A percentile compares a stretch with the other conserved stretches of the same genome.
phyloP scores from a whole-genome alignment of 306 rosid species.

The Trifolium repens region DNA sequence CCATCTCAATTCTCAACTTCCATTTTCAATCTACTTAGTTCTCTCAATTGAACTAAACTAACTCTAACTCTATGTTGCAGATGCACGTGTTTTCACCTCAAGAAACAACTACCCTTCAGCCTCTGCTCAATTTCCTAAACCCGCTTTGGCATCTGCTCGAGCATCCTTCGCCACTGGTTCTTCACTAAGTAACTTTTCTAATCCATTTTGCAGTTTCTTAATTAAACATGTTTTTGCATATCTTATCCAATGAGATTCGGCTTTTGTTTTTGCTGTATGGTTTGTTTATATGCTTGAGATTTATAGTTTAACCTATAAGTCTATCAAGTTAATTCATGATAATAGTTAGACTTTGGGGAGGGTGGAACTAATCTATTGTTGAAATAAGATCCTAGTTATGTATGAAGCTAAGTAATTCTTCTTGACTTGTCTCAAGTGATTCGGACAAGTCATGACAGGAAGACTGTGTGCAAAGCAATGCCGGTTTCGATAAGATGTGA shows the following conservation, averaged over 20 bases:
- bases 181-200: slow-evolving; percentile 60
- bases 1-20: neutral
- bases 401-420: slow-evolving; percentile 16
- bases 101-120: slow-evolving; percentile 42
- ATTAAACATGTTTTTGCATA: no score
- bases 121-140: slow-evolving; percentile 47
- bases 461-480: slow-evolving; percentile 47
- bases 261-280: neutral
- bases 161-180: slow-evolving; percentile 69
- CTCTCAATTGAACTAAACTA: slow-evolving; percentile 10
- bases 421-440: slow-evolving; percentile 53
- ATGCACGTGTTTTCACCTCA: slow-evolving; percentile 55
- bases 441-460: slow-evolving; percentile 52
- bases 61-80: slow-evolving; percentile 7
- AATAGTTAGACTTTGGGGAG: neutral
- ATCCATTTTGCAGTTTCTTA: neutral
- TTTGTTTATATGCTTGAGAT: slow-evolving; percentile 1
- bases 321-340: neutral
- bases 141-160: slow-evolving; percentile 40
- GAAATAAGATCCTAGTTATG: neutral
- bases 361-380: neutral
- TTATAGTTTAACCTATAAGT: neutral
- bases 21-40: neutral
- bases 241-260: neutral
- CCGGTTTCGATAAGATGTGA: slow-evolving; percentile 73